Base-by-base conservation (phyloP, 768 basidiomycete species). In the Xanthoconium purpureum region DNA sequence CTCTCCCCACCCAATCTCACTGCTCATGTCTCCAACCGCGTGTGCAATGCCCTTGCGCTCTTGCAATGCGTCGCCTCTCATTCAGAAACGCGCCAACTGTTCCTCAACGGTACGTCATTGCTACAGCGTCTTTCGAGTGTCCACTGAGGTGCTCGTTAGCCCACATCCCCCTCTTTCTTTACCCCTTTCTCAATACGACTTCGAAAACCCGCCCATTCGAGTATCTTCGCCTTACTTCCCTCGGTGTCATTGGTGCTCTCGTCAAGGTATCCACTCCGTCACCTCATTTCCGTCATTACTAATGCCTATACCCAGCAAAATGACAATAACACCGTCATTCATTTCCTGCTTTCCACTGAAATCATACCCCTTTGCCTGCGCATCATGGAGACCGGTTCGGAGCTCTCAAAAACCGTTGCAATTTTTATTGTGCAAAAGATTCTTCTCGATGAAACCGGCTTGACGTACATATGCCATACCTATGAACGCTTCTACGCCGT, bases 371-470 rank as follows among this genome's bases (percentile, higher is more conserved):
- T 99, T 61, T 99, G 97, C 71, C 84, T 99, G 49, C 89, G 97
- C 50, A 99, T 99, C 73, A 99, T 99, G 97, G 97, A 99, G 74
- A 98, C 97, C 4, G 97, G 97, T 42, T 97, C 95, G 4, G 97
- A 99, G 66, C 84, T 99, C 17, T 94, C 91, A 56, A 99, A 99
- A 76, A 99, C 97, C 1, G 97, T 99, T 44, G 97, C 97, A 42
- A 99, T 99, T 66, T 99, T 99, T 74, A 99, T 99, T 66, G 97
- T 99, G 5, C 97, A 99, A 73, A 99, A 99, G 75, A 92, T 93
- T 56, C 80, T 99, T 15, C 81, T 98, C 51, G 97, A 99, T 71
- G 97, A 99, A 73, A 94, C 96, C 4, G 97, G 97, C 18, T 76
- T 99, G 57, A 95, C 94, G 15, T 99, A 99, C 73, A 99, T 98